Conservation (phyloP, 495 filamentous ascomycete genomes). For the Neurospora sp. region DNA sequence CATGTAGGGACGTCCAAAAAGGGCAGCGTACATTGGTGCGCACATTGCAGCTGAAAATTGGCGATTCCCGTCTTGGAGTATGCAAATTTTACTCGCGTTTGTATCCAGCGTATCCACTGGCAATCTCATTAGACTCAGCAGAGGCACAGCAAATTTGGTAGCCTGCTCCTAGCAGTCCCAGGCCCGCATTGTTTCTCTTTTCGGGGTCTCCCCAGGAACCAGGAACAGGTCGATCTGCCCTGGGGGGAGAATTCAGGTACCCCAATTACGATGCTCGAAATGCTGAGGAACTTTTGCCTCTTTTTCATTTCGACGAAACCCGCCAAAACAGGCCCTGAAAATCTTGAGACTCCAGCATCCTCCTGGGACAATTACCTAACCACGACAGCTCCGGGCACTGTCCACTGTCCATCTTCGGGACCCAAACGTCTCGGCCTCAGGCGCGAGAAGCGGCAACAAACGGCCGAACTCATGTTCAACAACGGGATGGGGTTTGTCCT, state of each 20-base stretch:
- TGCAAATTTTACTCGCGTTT: neutral
- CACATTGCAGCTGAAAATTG: neutral
- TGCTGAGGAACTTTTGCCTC: neutral
- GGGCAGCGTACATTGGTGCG: neutral
- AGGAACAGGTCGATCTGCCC: neutral
- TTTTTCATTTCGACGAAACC: neutral
- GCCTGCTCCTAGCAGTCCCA: neutral
- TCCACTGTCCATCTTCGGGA: neutral
- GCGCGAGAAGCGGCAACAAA: neutral
- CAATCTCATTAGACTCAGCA: neutral
- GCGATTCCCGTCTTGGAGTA: neutral
- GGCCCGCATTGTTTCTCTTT: neutral
- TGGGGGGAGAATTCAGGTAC: neutral
- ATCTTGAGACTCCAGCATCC: neutral
- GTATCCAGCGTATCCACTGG: neutral
- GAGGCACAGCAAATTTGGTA: neutral
- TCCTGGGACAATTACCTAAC: neutral
- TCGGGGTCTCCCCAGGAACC: neutral
- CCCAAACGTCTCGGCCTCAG: neutral
- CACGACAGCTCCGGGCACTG: neutral
- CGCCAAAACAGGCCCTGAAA: neutral
- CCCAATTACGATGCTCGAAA: neutral
- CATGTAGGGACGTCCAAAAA: neutral
- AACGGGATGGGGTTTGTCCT: neutral
- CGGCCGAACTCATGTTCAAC: neutral